These are phyloP conservation scores for Mycena venus DNA, from an alignment of 768 basidiomycete species.

Conservation along the genomic window DNA sequence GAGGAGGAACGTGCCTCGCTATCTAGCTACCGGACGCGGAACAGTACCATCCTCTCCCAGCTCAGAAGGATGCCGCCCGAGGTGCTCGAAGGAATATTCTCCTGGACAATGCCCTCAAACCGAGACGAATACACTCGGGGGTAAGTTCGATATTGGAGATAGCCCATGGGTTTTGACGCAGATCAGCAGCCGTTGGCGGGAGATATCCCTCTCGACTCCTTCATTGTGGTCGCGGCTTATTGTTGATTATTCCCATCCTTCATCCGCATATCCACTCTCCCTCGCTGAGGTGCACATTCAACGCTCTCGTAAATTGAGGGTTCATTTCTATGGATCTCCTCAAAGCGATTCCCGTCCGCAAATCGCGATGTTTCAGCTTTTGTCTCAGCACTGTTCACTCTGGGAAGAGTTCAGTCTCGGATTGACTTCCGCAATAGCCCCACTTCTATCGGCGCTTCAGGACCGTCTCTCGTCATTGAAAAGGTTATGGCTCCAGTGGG, in stretches of 20 bases:
- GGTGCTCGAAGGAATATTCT: slow-evolving; percentile 1
- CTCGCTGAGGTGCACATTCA: not conserved
- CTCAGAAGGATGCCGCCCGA: slow-evolving; percentile 10
- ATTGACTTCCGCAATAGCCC: not conserved
- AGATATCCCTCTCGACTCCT: not conserved
- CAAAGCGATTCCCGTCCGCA: not conserved
- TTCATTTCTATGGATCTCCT: not conserved
- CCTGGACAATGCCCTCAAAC: not conserved
- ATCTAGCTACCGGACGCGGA: not conserved
- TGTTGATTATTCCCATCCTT: not conserved
- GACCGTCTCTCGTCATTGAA: not conserved
- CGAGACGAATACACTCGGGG: too few species aligned
- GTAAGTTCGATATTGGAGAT: not conserved
- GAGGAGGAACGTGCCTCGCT: not conserved
- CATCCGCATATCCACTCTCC: not conserved
- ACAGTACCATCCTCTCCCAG: not conserved
- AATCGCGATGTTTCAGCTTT: not conserved
- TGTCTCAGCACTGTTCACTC: not conserved
- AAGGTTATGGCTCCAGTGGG: not conserved
- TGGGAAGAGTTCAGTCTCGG: not conserved
- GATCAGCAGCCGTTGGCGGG: slow-evolving; percentile 4
- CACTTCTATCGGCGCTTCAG: not conserved
- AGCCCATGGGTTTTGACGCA: slow-evolving; percentile 6
- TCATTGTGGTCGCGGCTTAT: slow-evolving; percentile 6
- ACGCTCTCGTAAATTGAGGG: not conserved